Conservation (phyloP, 176 grass and related monocot genomes). For the Oryza nivara region DNA sequence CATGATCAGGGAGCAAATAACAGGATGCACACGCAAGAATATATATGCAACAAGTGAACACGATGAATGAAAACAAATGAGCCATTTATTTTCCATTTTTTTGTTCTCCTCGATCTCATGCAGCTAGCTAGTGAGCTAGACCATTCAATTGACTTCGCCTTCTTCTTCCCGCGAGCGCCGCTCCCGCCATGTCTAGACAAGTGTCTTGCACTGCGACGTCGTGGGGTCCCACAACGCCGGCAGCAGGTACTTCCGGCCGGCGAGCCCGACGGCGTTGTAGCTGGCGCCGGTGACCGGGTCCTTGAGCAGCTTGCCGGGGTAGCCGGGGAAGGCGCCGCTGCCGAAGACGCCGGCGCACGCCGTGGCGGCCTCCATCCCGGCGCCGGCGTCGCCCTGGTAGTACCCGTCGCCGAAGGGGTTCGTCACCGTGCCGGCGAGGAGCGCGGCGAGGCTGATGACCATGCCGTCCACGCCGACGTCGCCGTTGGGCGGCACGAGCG, state of each 20-base stretch:
- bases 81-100: conserved; percentile 38
- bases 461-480: conserved; percentile 76
- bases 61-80: conserved; percentile 44
- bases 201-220: conserved; percentile 64
- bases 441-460: conserved; percentile 72
- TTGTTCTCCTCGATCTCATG: conserved; percentile 8
- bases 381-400: conserved; percentile 60
- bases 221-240: conserved; percentile 88
- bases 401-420: conserved; percentile 86
- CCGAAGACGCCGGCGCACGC: conserved; percentile 82
- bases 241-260: conserved; percentile 70
- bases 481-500: conserved; percentile 69
- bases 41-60: conserved; percentile 13
- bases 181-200: conserved; percentile 46
- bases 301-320: conserved; percentile 63
- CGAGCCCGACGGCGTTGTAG: conserved; percentile 77
- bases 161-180: neutral
- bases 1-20: neutral
- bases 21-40: neutral
- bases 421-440: conserved; percentile 73
- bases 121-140: neutral
- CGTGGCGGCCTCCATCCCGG: conserved; percentile 69
- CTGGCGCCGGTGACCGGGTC: conserved; percentile 68
- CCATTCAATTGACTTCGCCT: neutral
- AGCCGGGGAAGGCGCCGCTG: conserved; percentile 69